Conservation (phyloP, 1,139 yeast genomes). For the Suhomyces panamericanus region DNA sequence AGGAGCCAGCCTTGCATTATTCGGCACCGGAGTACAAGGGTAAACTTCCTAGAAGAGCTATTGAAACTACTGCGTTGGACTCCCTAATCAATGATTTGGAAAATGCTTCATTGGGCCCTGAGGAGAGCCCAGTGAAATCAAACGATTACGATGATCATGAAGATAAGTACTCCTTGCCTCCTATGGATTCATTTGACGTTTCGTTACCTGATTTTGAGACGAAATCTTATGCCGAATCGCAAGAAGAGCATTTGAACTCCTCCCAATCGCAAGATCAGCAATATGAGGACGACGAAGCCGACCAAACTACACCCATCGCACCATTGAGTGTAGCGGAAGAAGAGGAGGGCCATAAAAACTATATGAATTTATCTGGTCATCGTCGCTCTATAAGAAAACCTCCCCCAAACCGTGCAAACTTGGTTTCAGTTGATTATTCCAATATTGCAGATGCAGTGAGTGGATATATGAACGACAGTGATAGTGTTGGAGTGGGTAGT, state of each 20-base stretch:
- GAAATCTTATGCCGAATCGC: constrained; percentile 13
- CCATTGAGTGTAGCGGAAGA: constrained; percentile 29
- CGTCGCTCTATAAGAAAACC: constrained; percentile 39
- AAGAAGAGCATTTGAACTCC: neutral
- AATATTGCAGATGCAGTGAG: constrained; percentile 31
- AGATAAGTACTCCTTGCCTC: constrained; percentile 20
- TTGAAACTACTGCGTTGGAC: constrained; percentile 33
- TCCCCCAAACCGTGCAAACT: constrained; percentile 25
- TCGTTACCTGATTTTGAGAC: constrained; percentile 33
- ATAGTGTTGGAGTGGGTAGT: constrained; percentile 3
- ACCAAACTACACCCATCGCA: constrained; percentile 31
- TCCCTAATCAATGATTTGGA: constrained; percentile 40
- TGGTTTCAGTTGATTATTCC: constrained; percentile 29
- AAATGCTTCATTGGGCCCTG: constrained; percentile 22
- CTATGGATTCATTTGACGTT: constrained; percentile 25
- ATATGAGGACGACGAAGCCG: constrained; percentile 13
- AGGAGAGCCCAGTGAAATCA: constrained; percentile 5
- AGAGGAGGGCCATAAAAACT: constrained; percentile 31
- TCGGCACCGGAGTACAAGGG: neutral
- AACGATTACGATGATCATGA: constrained; percentile 1
- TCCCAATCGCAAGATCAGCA: neutral
- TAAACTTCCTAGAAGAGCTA: constrained; percentile 2
- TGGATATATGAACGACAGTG: constrained; percentile 22
- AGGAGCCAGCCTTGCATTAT: constrained; percentile 6
- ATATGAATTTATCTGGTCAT: constrained; percentile 31